Base-by-base conservation (phyloP, 441 rosid species). In the Aleurites moluccanus region DNA sequence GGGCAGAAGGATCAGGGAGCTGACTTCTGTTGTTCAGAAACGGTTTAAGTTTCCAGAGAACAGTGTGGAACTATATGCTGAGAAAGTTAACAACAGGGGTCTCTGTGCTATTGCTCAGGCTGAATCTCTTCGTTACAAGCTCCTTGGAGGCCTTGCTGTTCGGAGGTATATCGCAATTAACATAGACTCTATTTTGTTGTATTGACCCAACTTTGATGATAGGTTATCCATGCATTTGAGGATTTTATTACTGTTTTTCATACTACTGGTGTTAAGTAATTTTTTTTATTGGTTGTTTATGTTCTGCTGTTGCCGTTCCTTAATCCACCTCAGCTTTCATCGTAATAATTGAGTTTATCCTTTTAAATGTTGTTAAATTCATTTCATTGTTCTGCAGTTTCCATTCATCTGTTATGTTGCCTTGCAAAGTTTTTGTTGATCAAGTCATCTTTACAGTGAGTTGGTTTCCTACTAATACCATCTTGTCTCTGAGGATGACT, bases 61-160 rank as follows among this genome's bases (percentile, higher is more conserved):
- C 82, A 89, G 96, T n/a, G 94, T 91, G 6, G 97, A 91, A 83
- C 86, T 92, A n/a, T 91, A 88, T 15, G 98, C 97, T 7, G 98
- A 91, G 79, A 93, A 89, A 81, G 95, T 90, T 21, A 79, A 77
- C 80, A 90, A 85, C 80, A 88, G 95, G 67, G 98, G 98, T 3
- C 93, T 93, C 7, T 93, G 97, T 65, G 98, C 98, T 25, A 86
- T 91, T 76, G 98, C 97, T n/a, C 96, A 91, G 83, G 98, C 93
- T 0, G 97, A 90, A 83, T 93, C 98, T 72, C 92, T 93, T 20
- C 95, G 98, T 40, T 91, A 91, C 92, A 91, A 93, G 88, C 90
- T 93, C 28, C 93, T 93, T 20, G 93, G 97, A 30, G 98, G 97
- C 1, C 98, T 93, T 2, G 97, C 98, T 23, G 98, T 92, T 44